Evolutionary conservation across 345 rosid species (phyloP), one percentile per base, ranked within the genome.

Genomic region (Gossypium arboreum): DNA sequence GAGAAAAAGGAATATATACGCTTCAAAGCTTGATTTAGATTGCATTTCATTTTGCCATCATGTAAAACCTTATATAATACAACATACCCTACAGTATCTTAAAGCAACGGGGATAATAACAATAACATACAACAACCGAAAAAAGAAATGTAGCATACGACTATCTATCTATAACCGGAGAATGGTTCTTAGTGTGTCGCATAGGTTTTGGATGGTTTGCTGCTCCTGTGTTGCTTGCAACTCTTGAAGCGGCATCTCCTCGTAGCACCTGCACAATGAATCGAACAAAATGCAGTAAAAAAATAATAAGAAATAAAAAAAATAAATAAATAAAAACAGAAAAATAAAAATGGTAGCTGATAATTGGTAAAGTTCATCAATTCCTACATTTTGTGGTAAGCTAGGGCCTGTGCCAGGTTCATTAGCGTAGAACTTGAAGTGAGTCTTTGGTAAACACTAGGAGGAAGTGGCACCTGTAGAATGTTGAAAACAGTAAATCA

Each of bases 211-310:
- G 84, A 95, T 93, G 54, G 99, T 89, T 83, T 93, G 98, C 69
- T 91, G 90, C 76, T 94, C 94, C 73, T 93, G 97, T 10, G 88
- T 84, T 16, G 92, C 94, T 76, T 95, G 97, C 84, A 91, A 75
- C 75, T 95, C 98, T 82, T 95, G 98, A n/a, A 95, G 90, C 15
- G 99, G 99, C 99, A 93, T 93, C 81, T 95, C 99, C 68, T 95
- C 97, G 12, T 91, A 91, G 77, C 97, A 95, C 89, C 97, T 94
- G 84, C 76, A 34, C 41, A 73, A 73, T 61, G 18, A 72, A 52
- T 15, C 25, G 9, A 64, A 75, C 63, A 74, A 22, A 13, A 59
- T 43, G 61, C 0, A 55, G 47, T 44, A 16, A 50, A 51, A 68
- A 27, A 50, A 0, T 25, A 51, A 68, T 20, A 20, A 20, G 22